These are phyloP conservation scores for Xerophyta viscosa DNA, from an alignment of 106 monocot genomes.

Conservation along the genomic window DNA sequence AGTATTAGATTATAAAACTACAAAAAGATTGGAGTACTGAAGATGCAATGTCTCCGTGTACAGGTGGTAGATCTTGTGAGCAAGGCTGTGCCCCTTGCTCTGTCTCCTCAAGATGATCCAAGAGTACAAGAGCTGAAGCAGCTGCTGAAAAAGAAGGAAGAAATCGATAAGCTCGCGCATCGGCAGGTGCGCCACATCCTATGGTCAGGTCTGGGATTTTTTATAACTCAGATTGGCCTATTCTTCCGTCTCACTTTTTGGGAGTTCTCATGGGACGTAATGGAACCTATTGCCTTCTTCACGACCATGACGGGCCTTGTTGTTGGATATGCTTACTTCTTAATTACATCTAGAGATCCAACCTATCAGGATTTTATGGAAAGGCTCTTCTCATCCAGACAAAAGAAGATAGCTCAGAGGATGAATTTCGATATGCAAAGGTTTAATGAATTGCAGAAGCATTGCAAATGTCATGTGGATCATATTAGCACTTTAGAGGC, in stretches of 20 bases:
- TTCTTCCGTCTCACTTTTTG: too few relatives aligned
- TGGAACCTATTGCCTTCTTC: too few relatives aligned
- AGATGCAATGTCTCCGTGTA: too few relatives aligned
- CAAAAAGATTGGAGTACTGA: too few relatives aligned
- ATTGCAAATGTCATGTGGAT: slow-evolving; percentile 60
- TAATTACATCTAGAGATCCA: slow-evolving; percentile 81
- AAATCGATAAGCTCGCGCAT: slow-evolving; percentile 77
- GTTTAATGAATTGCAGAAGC: slow-evolving; percentile 59
- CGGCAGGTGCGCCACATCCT: slow-evolving; percentile 68
- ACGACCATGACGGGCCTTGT: too few relatives aligned
- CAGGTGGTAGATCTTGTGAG: slow-evolving; percentile 81
- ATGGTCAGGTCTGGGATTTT: slow-evolving; percentile 72
- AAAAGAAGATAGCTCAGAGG: too few relatives aligned
- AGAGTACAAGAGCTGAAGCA: slow-evolving; percentile 66
- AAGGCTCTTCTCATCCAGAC: too few relatives aligned
- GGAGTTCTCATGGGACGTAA: too few relatives aligned
- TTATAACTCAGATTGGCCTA: slow-evolving; percentile 39
- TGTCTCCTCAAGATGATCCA: slow-evolving; percentile 62
- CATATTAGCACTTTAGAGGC: too few relatives aligned
- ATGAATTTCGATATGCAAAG: slow-evolving; percentile 56
- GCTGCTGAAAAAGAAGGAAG: slow-evolving; percentile 60
- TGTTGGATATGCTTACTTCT: slow-evolving; percentile 80
- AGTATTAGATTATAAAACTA: too few relatives aligned
- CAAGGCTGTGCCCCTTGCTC: slow-evolving; percentile 63
- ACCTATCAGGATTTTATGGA: slow-evolving; percentile 78